Percentiles rank a stretch among this genome's conserved stretches.
Conservation (phyloP, 139 green algal species). For the Tetradesmus lagerheimii region DNA sequence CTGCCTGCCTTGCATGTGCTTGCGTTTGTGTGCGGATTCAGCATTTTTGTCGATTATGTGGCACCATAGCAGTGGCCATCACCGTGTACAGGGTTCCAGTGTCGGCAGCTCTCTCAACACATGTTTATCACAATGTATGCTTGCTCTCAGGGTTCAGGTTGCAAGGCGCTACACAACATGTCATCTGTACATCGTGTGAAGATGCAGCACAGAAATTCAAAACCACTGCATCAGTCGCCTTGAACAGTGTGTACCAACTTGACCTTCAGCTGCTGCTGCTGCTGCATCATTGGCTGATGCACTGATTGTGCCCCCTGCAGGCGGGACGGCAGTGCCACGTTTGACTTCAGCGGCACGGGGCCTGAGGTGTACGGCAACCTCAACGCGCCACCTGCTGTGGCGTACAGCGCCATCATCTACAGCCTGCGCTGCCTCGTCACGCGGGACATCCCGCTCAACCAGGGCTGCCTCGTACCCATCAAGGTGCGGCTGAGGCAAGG, state of each 20-base stretch:
- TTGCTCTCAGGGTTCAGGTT: no score
- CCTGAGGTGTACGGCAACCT: constrained; percentile 94
- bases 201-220: neutral
- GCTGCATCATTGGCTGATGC: neutral
- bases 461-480: constrained; percentile 88
- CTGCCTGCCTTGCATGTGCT: neutral
- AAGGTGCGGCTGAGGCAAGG: constrained; percentile 52
- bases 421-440: constrained; percentile 91
- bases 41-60: no score
- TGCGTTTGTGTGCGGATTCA: no score
- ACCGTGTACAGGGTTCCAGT: no score
- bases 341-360: constrained; percentile 94
- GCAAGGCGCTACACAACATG: no score
- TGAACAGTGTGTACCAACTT: no score
- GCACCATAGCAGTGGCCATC: no score
- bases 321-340: constrained; percentile 70
- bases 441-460: constrained; percentile 94
- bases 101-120: no score
- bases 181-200: no score
- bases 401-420: constrained; percentile 96
- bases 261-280: neutral
- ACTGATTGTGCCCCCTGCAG: no score
- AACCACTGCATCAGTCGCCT: no score
- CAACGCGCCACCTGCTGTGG: constrained; percentile 95
- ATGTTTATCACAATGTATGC: no score